Base-by-base conservation (phyloP, 192 early-diverging fungal genomes). In the Obelidium mucronatum region DNA sequence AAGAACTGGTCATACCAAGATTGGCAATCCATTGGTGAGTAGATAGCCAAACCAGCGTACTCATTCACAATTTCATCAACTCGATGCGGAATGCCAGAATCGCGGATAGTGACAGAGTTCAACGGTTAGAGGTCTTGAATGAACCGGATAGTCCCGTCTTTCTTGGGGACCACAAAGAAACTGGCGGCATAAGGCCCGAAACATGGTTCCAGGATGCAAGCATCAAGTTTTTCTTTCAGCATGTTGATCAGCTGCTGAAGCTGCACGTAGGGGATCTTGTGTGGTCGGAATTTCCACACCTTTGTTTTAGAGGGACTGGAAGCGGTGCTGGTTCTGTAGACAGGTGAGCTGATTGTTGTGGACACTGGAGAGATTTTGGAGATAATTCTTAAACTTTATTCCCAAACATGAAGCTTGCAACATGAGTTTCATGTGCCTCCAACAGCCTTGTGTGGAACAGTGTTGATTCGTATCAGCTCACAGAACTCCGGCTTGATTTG, bases 211-310 rank as follows among this genome's bases (percentile, higher is more conserved):
- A 63, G 28, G 6, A 63, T 39, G 33, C 36, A 35, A 8, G 61
- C 61, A 63, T 63, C 61, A 15, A 63, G 61, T 8, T 63, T 63
- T 24, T 63, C 61, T 6, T 24, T 26, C 24, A 63, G 61, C 26
- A 63, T 3, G 31, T 63, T 31, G 36, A 63, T 36, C 5, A 63
- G 34, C 2, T 4, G 8, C 11, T 15, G 5, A 3, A 63, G 5
- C 8, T 63, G 61, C 34, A 13, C 30, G 35, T 31, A 39, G 4
- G 61, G 61, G 17, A 44, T 44, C 42, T 44, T 44, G 17, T 17
- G 42, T 44, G 42, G 42, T 17, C 17, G 5, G 42, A 44, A 44
- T 17, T 44, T 44, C 42, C 42, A 44, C n/a, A n/a, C n/a, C n/a
- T n/a, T n/a, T n/a, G n/a, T n/a, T n/a, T n/a, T n/a, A n/a, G n/a